These are phyloP conservation scores for Trichoderma simmonsii DNA, from an alignment of 2,329 filamentous ascomycete species.

Conservation along the genomic window DNA sequence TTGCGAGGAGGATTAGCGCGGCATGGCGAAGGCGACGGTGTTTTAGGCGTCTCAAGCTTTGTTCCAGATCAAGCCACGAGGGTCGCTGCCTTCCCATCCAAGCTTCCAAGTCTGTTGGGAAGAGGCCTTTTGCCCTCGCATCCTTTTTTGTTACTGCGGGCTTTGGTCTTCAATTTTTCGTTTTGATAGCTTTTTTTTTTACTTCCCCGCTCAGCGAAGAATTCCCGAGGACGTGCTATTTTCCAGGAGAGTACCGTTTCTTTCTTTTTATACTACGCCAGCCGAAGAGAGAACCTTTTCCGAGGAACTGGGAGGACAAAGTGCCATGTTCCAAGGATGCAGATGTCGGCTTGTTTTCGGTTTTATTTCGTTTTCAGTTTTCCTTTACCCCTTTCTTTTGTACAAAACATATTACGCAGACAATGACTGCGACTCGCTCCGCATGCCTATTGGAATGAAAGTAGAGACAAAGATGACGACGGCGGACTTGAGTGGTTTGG, in stretches of 20 bases:
- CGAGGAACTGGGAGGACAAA: neutral
- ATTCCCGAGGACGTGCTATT: constrained; percentile 13
- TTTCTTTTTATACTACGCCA: neutral
- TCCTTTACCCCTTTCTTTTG: constrained; percentile 25
- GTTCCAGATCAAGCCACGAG: constrained; percentile 28
- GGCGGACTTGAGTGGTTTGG: constrained; percentile 19
- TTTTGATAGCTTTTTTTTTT: constrained; percentile 11
- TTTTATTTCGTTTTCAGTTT: neutral
- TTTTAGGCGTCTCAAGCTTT: constrained; percentile 31
- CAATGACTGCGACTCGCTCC: constrained; percentile 24
- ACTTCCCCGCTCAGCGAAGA: constrained; percentile 9
- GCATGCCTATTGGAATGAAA: constrained; percentile 26
- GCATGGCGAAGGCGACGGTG: constrained; percentile 27
- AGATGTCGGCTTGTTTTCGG: constrained; percentile 22
- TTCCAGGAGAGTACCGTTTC: neutral
- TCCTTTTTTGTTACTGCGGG: constrained; percentile 22
- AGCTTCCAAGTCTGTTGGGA: constrained; percentile 18
- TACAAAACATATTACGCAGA: constrained; percentile 36
- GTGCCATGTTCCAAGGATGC: constrained; percentile 17
- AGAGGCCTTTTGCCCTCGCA: constrained; percentile 17
- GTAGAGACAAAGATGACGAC: constrained; percentile 14
- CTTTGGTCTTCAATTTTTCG: neutral
- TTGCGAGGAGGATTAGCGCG: constrained; percentile 10
- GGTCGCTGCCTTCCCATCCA: constrained; percentile 12
- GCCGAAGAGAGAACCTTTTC: neutral